phyloP scores from a whole-genome alignment of 2,329 filamentous ascomycete species.

The Xylariaceae sp. region DNA sequence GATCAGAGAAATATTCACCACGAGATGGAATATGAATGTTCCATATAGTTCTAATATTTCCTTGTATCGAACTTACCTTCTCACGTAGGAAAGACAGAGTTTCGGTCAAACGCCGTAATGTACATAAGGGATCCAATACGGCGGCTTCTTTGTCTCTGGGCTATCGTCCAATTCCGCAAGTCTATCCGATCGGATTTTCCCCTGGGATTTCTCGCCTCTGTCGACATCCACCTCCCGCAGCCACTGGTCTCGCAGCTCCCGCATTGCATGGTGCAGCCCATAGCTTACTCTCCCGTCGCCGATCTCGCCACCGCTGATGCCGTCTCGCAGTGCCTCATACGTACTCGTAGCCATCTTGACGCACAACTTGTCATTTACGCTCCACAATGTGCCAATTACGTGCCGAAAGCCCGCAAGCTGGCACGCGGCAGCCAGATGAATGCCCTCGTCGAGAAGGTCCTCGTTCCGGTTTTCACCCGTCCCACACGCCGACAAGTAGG shows the following conservation, averaged over 20 bases:
- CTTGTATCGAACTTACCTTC: too few relatives aligned
- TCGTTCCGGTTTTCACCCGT: constrained; percentile 23
- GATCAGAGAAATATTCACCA: too few relatives aligned
- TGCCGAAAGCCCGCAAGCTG: constrained; percentile 40
- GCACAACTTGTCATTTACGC: neutral
- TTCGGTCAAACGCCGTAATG: neutral
- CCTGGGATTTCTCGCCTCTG: neutral
- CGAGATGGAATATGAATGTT: too few relatives aligned
- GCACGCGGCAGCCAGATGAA: constrained; percentile 38
- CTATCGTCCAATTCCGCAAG: neutral
- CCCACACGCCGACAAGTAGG: constrained; percentile 39
- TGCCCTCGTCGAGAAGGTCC: constrained; percentile 34
- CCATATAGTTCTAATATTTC: too few relatives aligned
- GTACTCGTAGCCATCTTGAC: too few relatives aligned
- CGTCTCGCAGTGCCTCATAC: too few relatives aligned
- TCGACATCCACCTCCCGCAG: neutral
- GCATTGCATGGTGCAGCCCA: too few relatives aligned
- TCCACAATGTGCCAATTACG: constrained; percentile 36
- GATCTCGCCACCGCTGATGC: too few relatives aligned
- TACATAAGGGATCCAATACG: neutral
- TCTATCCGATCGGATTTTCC: neutral
- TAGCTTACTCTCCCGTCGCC: too few relatives aligned
- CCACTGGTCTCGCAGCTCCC: too few relatives aligned
- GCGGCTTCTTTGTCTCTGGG: neutral
- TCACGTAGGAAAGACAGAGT: too few relatives aligned